Conservation (phyloP, 306 rosid species). For the Cicer judaicum region DNA sequence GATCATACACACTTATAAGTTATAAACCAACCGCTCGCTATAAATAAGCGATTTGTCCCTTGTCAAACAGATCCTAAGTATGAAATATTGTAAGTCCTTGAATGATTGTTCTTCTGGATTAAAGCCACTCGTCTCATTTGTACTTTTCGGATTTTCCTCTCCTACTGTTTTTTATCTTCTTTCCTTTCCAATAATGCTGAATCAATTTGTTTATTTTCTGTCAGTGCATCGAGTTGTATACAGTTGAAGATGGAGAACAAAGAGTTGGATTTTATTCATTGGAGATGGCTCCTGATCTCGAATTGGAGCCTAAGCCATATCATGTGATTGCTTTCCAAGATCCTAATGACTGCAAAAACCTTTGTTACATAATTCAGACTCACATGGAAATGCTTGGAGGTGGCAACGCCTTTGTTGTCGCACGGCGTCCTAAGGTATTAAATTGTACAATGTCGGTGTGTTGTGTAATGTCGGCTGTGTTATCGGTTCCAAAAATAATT, state of each 20-base stretch:
- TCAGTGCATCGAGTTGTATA: conserved; percentile 95
- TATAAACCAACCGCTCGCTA: too few species aligned
- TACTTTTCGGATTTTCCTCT: conserved; percentile 16
- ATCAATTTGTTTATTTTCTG: conserved; percentile 42
- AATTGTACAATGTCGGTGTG: not conserved
- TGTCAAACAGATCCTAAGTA: not conserved
- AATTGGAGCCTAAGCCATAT: conserved; percentile 89
- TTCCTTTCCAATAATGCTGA: conserved; percentile 24
- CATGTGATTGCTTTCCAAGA: conserved; percentile 92
- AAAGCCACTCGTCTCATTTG: conserved; percentile 25
- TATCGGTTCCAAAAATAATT: conserved; percentile 28
- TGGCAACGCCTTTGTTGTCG: conserved; percentile 81
- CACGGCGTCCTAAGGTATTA: conserved; percentile 88
- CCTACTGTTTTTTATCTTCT: not conserved
- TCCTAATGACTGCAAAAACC: conserved; percentile 80
- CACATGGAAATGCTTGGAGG: conserved; percentile 86
- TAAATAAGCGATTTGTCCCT: too few species aligned
- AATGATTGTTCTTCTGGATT: conserved; percentile 31
- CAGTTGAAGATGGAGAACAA: conserved; percentile 67
- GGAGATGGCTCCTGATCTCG: conserved; percentile 97
- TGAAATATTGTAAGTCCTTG: conserved; percentile 20
- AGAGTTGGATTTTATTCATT: conserved; percentile 85
- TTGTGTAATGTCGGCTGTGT: not conserved
- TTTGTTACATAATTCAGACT: conserved; percentile 87
- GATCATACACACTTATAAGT: too few species aligned